phyloP scores from a whole-genome alignment of 305 asterid species.

The Fraxinus dipetala region DNA sequence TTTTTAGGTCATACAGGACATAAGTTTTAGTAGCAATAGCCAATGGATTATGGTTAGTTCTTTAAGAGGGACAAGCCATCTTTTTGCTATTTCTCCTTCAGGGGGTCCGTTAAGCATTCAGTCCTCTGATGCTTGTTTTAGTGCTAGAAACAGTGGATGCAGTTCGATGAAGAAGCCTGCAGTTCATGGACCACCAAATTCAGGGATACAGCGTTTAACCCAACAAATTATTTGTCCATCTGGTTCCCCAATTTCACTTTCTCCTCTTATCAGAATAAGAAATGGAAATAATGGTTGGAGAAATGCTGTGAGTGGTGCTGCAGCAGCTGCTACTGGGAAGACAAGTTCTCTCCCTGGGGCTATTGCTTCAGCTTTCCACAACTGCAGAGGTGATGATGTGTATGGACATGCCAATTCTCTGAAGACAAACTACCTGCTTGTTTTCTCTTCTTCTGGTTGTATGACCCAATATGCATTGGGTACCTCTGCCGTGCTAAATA shows the following conservation, averaged over 20 bases:
- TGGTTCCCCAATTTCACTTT: constrained; percentile 43
- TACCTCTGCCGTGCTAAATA: constrained; percentile 47
- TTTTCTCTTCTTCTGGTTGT: constrained; percentile 80
- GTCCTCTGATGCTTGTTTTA: constrained; percentile 39
- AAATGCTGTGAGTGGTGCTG: constrained; percentile 73
- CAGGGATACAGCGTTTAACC: constrained; percentile 47
- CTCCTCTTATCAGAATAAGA: constrained; percentile 62
- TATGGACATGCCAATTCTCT: constrained; percentile 33
- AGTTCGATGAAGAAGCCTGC: constrained; percentile 41
- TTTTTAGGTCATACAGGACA: constrained; percentile 86
- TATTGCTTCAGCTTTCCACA: constrained; percentile 63
- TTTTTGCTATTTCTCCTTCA: constrained; percentile 72
- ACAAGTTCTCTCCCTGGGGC: constrained; percentile 49
- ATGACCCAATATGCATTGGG: constrained; percentile 65
- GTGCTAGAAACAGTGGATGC: constrained; percentile 38
- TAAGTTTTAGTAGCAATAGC: constrained; percentile 82
- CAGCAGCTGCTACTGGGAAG: constrained; percentile 81
- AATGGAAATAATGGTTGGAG: constrained; percentile 67
- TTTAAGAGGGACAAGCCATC: constrained; percentile 88
- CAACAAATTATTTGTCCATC: constrained; percentile 48
- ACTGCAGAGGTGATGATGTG: constrained; percentile 41
- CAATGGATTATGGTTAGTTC: constrained; percentile 83
- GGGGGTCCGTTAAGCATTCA: constrained; percentile 54
- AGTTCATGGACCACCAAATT: constrained; percentile 32
- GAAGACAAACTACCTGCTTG: constrained; percentile 58